A percentile compares a stretch with the other conserved stretches of the same genome.
phyloP scores from a whole-genome alignment of 1,284 basidiomycete species.

The Mycosarcoma maydis region DNA sequence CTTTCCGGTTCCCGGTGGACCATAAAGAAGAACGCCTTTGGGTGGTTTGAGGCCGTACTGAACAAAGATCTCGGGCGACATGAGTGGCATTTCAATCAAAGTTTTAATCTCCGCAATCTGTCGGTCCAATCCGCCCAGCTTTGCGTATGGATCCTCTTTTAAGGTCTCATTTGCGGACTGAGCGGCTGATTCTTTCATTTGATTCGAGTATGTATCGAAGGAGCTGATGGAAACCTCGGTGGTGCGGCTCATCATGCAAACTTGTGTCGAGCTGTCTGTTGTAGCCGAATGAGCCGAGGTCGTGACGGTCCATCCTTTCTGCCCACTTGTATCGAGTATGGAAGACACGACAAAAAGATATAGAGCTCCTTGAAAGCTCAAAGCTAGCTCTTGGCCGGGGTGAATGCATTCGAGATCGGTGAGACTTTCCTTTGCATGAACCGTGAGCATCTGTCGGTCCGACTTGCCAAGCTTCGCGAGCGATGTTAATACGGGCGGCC shows the following conservation, averaged over 20 bases:
- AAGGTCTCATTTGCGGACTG: not conserved
- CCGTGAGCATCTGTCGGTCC: constrained; percentile 67
- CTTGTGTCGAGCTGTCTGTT: constrained; percentile 8
- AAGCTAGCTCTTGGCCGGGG: constrained; percentile 9
- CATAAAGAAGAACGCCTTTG: constrained; percentile 64
- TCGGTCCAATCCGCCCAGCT: constrained; percentile 85
- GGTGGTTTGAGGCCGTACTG: constrained; percentile 75
- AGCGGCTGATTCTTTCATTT: constrained; percentile 5
- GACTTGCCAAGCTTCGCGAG: constrained; percentile 58
- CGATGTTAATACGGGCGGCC: not conserved
- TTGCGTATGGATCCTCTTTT: constrained; percentile 69
- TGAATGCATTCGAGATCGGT: constrained; percentile 52
- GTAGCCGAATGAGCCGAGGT: constrained; percentile 1
- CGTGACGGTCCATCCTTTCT: constrained; percentile 72
- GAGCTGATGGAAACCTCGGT: constrained; percentile 66
- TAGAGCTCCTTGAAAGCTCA: constrained; percentile 25
- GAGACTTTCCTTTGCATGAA: constrained; percentile 68
- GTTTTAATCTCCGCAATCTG: constrained; percentile 90
- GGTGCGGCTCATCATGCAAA: constrained; percentile 64
- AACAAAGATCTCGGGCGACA: constrained; percentile 85
- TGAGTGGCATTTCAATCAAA: constrained; percentile 93
- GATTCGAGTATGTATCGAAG: constrained; percentile 30
- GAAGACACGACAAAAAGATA: not conserved
- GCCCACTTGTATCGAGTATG: constrained; percentile 77
- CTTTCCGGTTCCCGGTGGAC: constrained; percentile 67